Percentiles rank a stretch among this genome's conserved stretches.
These are phyloP conservation scores for Blastocystis sp. DNA, from an alignment of 352 stramenopile species.

Conservation along the genomic window DNA sequence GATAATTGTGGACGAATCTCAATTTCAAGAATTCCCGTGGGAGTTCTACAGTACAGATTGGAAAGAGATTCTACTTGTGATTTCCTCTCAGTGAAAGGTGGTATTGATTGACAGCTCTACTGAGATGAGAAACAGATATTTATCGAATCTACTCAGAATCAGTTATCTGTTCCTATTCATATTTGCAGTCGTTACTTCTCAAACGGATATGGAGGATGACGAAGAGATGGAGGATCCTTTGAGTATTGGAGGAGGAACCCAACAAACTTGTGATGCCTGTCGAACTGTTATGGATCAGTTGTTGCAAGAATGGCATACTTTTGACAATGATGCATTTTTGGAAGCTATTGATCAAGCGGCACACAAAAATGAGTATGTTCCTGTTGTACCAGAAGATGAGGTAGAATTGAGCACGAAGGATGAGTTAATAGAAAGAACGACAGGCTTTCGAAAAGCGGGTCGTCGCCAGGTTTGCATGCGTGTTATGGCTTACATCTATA, in stretches of 20 bases:
- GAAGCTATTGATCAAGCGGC: constrained; percentile 44
- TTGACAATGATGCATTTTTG: constrained; percentile 52
- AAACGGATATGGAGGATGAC: not conserved
- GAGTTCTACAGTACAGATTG: not conserved
- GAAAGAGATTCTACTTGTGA: too few species aligned
- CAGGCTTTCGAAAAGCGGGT: constrained; percentile 38
- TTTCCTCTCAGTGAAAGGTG: too few species aligned
- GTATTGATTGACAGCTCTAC: too few species aligned
- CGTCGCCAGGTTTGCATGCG: not conserved
- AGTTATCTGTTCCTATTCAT: not conserved
- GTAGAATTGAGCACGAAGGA: not conserved
- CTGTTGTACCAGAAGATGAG: constrained; percentile 48
- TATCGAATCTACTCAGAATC: too few species aligned
- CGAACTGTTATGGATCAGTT: constrained; percentile 62
- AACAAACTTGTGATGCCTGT: constrained; percentile 59
- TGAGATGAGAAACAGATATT: too few species aligned
- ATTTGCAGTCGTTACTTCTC: not conserved
- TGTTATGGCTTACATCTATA: not conserved
- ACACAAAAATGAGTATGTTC: constrained; percentile 43
- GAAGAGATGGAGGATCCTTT: constrained; percentile 45
- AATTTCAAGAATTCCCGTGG: not conserved
- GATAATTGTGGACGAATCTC: not conserved
- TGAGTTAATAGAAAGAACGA: constrained; percentile 5
- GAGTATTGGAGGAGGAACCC: constrained; percentile 55
- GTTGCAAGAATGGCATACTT: constrained; percentile 42